Conservation (phyloP, 805 yeast genomes). For the Monosporozyma servazzii region DNA sequence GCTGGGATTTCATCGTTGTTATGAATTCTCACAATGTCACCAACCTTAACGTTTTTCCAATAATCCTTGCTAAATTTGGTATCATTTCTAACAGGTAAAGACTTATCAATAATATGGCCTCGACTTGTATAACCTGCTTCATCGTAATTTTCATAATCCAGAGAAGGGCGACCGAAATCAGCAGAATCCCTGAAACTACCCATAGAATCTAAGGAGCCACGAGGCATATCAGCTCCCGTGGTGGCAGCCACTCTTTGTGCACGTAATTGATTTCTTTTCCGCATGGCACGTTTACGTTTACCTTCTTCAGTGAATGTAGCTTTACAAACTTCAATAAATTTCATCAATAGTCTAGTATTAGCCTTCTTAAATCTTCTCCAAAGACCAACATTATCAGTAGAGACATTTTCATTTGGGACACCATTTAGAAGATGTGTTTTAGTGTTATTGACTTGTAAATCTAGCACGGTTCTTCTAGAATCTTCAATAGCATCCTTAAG, state of each 20-base stretch:
- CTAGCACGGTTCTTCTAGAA: constrained; percentile 61
- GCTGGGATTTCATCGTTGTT: constrained; percentile 77
- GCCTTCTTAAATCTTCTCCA: constrained; percentile 67
- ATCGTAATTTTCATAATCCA: constrained; percentile 40
- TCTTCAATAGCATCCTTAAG: constrained; percentile 76
- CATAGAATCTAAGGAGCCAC: constrained; percentile 34
- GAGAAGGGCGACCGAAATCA: constrained; percentile 29
- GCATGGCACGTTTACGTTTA: constrained; percentile 28
- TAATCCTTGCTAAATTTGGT: constrained; percentile 28
- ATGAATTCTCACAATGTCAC: constrained; percentile 61
- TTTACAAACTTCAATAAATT: constrained; percentile 20
- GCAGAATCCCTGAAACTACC: constrained; percentile 26
- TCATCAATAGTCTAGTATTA: constrained; percentile 28
- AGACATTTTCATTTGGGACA: constrained; percentile 48
- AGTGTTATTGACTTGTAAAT: constrained; percentile 69
- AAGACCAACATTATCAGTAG: constrained; percentile 50
- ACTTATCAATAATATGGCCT: constrained; percentile 45
- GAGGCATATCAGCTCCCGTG: constrained; percentile 20
- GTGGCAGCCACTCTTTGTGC: constrained; percentile 19
- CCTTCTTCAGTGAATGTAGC: constrained; percentile 30
- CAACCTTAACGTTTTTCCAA: constrained; percentile 68
- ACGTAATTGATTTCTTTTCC: constrained; percentile 24
- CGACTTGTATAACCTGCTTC: constrained; percentile 55
- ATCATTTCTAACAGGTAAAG: constrained; percentile 37
- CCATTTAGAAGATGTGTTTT: constrained; percentile 55